Conservation (phyloP, 208 protist species). For the Leishmania braziliensis region DNA sequence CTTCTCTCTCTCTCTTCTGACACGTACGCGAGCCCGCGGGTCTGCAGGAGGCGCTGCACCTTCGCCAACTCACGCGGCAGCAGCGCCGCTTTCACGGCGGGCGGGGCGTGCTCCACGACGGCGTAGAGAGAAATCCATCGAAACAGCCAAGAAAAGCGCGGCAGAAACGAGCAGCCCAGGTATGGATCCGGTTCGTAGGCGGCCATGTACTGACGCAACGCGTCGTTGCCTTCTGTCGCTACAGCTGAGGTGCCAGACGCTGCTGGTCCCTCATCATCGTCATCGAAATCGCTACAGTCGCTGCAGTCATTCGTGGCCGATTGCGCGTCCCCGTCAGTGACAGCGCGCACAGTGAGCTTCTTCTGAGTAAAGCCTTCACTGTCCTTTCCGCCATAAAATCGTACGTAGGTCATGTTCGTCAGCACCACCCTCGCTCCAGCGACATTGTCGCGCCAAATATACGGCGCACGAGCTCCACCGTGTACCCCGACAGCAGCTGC, state of each 20-base stretch:
- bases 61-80: constrained; percentile 21
- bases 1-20: constrained; percentile 10
- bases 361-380: constrained; percentile 16
- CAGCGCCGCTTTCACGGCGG: constrained; percentile 27
- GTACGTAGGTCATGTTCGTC: constrained; percentile 28
- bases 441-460: constrained; percentile 41
- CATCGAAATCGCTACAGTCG: not conserved
- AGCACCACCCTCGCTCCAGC: constrained; percentile 17
- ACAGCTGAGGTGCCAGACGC: not conserved
- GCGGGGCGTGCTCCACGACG: constrained; percentile 33
- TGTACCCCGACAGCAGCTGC: constrained; percentile 58
- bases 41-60: constrained; percentile 6
- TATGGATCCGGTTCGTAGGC: constrained; percentile 47
- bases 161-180: constrained; percentile 36
- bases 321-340: not conserved
- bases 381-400: constrained; percentile 44
- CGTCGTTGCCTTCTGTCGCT: not conserved
- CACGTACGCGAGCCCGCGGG: constrained; percentile 17
- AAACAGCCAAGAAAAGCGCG: constrained; percentile 9
- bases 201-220: constrained; percentile 28
- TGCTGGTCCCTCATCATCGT: not conserved
- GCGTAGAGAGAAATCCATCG: constrained; percentile 42
- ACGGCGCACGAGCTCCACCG: constrained; percentile 38
- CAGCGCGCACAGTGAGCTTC: not conserved
- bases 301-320: not conserved